These are phyloP conservation scores for Podila epigama DNA, from an alignment of 192 early-diverging fungal species.

Conservation along the genomic window DNA sequence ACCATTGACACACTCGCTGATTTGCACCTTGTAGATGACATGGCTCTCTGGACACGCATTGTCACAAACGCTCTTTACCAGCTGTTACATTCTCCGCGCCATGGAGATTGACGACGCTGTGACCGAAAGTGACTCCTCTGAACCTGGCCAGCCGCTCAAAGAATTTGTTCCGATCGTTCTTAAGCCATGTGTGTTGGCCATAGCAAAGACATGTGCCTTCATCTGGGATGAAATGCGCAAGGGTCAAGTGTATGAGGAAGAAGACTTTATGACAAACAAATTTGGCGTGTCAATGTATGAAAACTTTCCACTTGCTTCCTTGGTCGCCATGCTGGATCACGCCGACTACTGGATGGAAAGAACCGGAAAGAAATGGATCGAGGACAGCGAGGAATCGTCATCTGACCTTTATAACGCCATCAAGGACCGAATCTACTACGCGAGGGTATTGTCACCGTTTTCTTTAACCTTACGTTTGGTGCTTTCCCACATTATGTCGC, in stretches of 20 bases:
- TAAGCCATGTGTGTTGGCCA: slow-evolving; percentile 56
- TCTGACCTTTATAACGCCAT: slow-evolving; percentile 5
- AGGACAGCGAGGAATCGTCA: background rate
- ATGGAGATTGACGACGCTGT: slow-evolving; percentile 40
- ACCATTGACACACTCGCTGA: background rate
- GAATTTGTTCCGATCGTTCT: slow-evolving; percentile 52
- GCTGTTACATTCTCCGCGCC: slow-evolving; percentile 59
- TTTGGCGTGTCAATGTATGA: slow-evolving; percentile 60
- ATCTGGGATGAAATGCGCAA: slow-evolving; percentile 64
- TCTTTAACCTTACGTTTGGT: too few species aligned
- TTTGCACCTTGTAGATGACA: slow-evolving; percentile 54
- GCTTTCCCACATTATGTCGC: too few species aligned
- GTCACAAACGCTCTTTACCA: slow-evolving; percentile 65
- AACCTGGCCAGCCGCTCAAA: slow-evolving; percentile 5
- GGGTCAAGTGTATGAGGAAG: slow-evolving; percentile 67
- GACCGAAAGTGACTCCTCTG: background rate
- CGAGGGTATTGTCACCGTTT: slow-evolving; percentile 19
- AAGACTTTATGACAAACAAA: slow-evolving; percentile 66
- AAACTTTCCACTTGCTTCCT: slow-evolving; percentile 38
- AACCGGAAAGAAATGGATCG: slow-evolving; percentile 43
- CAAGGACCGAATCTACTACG: slow-evolving; percentile 20
- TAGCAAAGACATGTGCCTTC: slow-evolving; percentile 57
- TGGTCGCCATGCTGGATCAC: slow-evolving; percentile 44
- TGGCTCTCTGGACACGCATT: slow-evolving; percentile 69
- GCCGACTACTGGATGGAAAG: slow-evolving; percentile 49